These are phyloP conservation scores for Boechera retrofracta DNA, from an alignment of 345 rosid species.

Conservation along the genomic window DNA sequence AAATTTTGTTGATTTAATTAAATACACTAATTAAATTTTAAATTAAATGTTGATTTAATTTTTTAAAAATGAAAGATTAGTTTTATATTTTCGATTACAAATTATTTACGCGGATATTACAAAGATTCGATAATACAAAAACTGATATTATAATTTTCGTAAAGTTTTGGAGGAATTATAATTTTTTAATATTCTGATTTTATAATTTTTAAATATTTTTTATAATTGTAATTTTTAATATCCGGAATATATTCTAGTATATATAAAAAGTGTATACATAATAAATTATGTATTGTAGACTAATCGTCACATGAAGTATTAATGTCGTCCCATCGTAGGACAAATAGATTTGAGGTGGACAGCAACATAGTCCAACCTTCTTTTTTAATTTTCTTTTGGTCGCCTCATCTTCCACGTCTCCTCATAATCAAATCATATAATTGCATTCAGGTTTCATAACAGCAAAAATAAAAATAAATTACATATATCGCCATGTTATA, in stretches of 20 bases:
- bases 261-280: not conserved
- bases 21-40: too few relatives aligned
- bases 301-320: slow-evolving; percentile 43
- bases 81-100: too few relatives aligned
- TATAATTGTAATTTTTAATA: too few relatives aligned
- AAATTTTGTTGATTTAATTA: too few relatives aligned
- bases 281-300: slow-evolving; percentile 28
- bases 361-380: slow-evolving; percentile 38
- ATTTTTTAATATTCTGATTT: too few relatives aligned
- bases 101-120: too few relatives aligned
- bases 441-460: slow-evolving; percentile 13
- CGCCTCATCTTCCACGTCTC: slow-evolving; percentile 44
- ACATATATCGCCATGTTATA: not conserved
- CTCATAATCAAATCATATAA: slow-evolving; percentile 35
- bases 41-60: too few relatives aligned
- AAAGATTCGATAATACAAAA: too few relatives aligned
- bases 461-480: not conserved
- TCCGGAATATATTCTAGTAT: not conserved
- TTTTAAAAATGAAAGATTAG: too few relatives aligned
- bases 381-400: slow-evolving; percentile 30
- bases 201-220: too few relatives aligned
- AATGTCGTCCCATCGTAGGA: slow-evolving; percentile 44
- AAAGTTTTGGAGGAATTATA: too few relatives aligned
- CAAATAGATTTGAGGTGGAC: slow-evolving; percentile 45
- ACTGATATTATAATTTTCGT: too few relatives aligned